Evolutionary conservation across 257 asterid genomes (phyloP), one percentile per base, ranked within the genome.

Genomic region (Capsicum baccatum): DNA sequence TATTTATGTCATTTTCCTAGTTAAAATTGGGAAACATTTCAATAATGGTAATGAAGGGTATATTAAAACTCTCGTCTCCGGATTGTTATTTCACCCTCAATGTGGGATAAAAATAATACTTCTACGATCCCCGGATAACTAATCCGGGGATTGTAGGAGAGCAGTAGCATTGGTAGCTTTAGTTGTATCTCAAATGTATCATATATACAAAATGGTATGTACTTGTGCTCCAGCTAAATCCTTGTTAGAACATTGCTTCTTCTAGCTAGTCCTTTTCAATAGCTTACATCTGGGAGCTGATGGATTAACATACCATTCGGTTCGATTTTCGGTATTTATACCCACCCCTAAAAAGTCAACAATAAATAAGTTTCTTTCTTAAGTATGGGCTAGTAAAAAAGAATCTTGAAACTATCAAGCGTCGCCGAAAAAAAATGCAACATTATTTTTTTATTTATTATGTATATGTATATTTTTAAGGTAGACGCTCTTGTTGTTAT

Each of bases 151-250:
- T 39, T 2, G 81, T 76, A 76, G 81, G 14, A 52, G 47, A 76
- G 63, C 62, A 74, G 44, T 4, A 39, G 44, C 44, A 4, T 4
- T 39, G 44, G 44, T 39, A 39, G 62, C 81, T 55, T 74, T 26
- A 26, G 63, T 76, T 76, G 47, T 15, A 14, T 48, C 47, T 74
- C 80, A 74, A 76, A 76, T 76, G 63, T 76, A 70, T 52, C 39
- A 21, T 67, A 39, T 69, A 39, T 68, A 15, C 26, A 68, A 37
- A 68, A 37, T 68, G 52, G 78, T 69, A 14, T 39, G 78, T 69
- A 39, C 54, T 69, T 69, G 19, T 50, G 80, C 44, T 74, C 13
- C 58, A 74, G 80, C 12, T 73, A 73, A 48, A 21, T 73, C 80
- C 12, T 48, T 26, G 48, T 76, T 54, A 26, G 48, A 76, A 21